phyloP scores from a whole-genome alignment of 805 yeast species.

The Candida koratica region DNA sequence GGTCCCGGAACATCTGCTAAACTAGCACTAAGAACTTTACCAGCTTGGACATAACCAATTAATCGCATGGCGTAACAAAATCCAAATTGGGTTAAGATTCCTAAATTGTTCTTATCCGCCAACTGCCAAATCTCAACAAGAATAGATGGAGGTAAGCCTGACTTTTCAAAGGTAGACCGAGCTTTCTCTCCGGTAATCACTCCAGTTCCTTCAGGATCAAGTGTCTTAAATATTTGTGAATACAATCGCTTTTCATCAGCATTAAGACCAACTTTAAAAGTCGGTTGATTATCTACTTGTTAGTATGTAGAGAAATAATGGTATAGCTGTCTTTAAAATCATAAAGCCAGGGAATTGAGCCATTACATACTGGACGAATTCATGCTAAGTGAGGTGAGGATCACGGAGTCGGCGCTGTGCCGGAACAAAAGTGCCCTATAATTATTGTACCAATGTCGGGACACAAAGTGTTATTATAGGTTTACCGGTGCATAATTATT shows the following conservation, averaged over 20 bases:
- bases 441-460: no score
- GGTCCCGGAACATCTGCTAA: conserved; percentile 61
- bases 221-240: conserved; percentile 69
- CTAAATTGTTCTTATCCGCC: conserved; percentile 86
- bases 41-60: conserved; percentile 82
- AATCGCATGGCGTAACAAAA: conserved; percentile 85
- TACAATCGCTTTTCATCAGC: conserved; percentile 74
- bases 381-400: no score
- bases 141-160: conserved; percentile 72
- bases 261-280: conserved; percentile 49
- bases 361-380: no score
- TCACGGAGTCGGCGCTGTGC: no score
- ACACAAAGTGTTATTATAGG: no score
- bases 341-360: no score
- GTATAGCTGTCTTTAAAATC: no score
- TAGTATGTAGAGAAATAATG: background rate
- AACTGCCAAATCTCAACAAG: conserved; percentile 92
- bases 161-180: conserved; percentile 75
- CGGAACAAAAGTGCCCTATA: no score
- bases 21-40: conserved; percentile 49
- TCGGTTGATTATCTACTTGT: conserved; percentile 13
- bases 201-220: conserved; percentile 78
- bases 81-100: conserved; percentile 74
- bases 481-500: no score
- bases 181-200: conserved; percentile 86